Evolutionary conservation across 257 asterid genomes (phyloP).

Genomic region (Ligustrum vulgare): DNA sequence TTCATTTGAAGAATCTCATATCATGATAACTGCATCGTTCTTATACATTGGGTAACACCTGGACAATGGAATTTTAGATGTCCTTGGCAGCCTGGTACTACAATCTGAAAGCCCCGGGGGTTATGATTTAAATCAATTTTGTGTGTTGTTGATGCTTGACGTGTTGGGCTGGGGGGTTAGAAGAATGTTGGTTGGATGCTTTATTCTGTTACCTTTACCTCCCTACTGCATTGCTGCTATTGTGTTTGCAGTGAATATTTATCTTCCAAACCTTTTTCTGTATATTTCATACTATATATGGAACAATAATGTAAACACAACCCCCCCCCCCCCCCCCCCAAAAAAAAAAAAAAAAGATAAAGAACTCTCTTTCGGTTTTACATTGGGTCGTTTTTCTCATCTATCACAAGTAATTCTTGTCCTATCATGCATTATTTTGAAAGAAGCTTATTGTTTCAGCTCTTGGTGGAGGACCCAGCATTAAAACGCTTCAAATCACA

Average conservation of each 20-base stretch:
- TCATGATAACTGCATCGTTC: neutral
- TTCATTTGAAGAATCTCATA: neutral
- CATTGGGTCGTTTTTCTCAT: neutral
- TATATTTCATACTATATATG: neutral
- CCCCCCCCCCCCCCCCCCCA: neutral
- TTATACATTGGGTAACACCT: neutral
- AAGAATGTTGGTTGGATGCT: neutral
- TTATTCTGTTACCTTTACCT: neutral
- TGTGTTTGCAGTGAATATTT: neutral
- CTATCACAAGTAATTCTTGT: neutral
- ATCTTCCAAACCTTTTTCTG: neutral
- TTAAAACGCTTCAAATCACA: conserved; percentile 72
- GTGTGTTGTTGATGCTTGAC: too few species aligned
- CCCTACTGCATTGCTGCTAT: neutral
- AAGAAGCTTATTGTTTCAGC: conserved; percentile 44
- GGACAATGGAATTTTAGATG: neutral
- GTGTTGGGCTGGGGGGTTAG: too few species aligned
- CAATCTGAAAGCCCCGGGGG: too few species aligned
- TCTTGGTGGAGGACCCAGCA: conserved; percentile 70
- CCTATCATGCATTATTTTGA: conserved; percentile 13
- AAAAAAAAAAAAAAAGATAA: too few species aligned
- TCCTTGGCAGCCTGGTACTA: neutral
- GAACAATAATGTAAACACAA: neutral
- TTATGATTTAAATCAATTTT: too few species aligned
- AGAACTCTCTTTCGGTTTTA: too few species aligned